phyloP scores from a whole-genome alignment of 495 filamentous ascomycete genomes.

The Glutinoglossum americanum region DNA sequence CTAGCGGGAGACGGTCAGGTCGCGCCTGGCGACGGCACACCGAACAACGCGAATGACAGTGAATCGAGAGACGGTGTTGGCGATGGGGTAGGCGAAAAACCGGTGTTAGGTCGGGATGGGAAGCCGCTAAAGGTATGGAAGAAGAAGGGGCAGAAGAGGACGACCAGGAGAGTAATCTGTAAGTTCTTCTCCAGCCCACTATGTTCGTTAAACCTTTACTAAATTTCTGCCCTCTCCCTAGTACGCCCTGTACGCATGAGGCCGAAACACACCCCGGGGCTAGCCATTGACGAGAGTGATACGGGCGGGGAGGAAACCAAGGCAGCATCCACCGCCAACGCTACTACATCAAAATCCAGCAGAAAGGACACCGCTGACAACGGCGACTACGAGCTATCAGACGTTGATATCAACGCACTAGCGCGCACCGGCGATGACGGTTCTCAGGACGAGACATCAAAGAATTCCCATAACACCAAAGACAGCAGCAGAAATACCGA shows the following conservation, averaged over 20 bases:
- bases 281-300: slow-evolving; percentile 11
- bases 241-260: slow-evolving; percentile 5
- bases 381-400: slow-evolving; percentile 10
- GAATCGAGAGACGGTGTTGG: slow-evolving; percentile 14
- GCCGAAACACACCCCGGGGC: slow-evolving; percentile 10
- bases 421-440: neutral
- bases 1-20: slow-evolving; percentile 42
- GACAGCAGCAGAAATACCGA: neutral
- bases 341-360: slow-evolving; percentile 11
- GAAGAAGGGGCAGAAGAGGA: slow-evolving; percentile 83
- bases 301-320: slow-evolving; percentile 10
- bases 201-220: neutral
- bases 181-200: slow-evolving; percentile 12
- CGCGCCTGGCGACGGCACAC: slow-evolving; percentile 39
- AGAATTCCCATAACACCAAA: neutral
- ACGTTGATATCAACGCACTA: slow-evolving; percentile 10
- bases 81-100: slow-evolving; percentile 18
- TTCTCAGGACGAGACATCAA: neutral
- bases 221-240: slow-evolving; percentile 7
- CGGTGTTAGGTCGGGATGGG: slow-evolving; percentile 16
- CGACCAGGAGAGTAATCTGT: slow-evolving; percentile 61
- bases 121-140: slow-evolving; percentile 46
- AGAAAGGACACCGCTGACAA: slow-evolving; percentile 14
- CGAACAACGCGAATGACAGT: slow-evolving; percentile 28
- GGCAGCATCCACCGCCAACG: slow-evolving; percentile 16